Conservation (phyloP, 257 asterid species). For the Ehretia macrophylla region DNA sequence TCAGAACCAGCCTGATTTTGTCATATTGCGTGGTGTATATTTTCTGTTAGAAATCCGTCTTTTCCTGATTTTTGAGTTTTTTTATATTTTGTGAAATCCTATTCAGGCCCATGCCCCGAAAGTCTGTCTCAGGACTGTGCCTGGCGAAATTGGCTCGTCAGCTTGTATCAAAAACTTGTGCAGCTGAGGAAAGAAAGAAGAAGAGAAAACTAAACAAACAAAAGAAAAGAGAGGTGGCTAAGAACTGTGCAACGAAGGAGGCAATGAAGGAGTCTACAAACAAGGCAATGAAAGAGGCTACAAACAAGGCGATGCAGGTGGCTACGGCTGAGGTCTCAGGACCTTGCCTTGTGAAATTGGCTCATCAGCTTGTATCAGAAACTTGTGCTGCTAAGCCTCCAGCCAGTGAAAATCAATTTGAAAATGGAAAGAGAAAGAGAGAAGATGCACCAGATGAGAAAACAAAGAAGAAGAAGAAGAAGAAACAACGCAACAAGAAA, state of each 20-base stretch:
- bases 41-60: conserved; percentile 7
- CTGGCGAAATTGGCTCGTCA: conserved; percentile 30
- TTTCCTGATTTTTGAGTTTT: background rate
- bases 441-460: background rate
- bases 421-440: conserved; percentile 1
- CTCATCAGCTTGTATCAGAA: conserved; percentile 31
- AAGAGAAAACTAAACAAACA: background rate
- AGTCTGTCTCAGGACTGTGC: conserved; percentile 28
- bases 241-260: too few species aligned
- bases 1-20: background rate
- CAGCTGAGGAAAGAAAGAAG: too few species aligned
- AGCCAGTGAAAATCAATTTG: background rate
- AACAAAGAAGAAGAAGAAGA: background rate
- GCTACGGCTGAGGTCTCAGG: conserved; percentile 16
- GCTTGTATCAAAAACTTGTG: conserved; percentile 20
- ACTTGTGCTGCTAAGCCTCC: background rate
- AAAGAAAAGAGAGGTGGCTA: conserved; percentile 4
- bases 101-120: conserved; percentile 34
- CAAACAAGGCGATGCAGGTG: too few species aligned
- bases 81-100: conserved; percentile 8
- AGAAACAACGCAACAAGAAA: background rate
- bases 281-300: background rate
- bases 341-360: conserved; percentile 23
- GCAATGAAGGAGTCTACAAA: background rate
- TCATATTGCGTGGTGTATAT: background rate